phyloP scores from a whole-genome alignment of 768 basidiomycete species.

The Termitomyces sp. region DNA sequence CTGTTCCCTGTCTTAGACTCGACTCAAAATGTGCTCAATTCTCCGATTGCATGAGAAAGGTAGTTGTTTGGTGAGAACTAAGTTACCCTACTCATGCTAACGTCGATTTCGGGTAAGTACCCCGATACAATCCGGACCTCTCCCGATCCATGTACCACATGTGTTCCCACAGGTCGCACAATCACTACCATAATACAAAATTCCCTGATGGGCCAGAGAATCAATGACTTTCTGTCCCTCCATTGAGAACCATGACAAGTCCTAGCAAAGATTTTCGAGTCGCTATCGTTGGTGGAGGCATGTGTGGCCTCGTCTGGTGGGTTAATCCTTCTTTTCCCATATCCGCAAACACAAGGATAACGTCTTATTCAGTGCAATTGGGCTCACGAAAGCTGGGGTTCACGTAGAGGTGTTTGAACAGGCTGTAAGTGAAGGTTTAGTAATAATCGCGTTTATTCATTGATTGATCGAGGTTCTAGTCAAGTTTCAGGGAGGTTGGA shows the following conservation, averaged over 20 bases:
- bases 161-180: background rate
- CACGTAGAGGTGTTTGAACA: background rate
- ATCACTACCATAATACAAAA: background rate
- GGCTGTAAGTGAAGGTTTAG: background rate
- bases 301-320: background rate
- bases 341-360: background rate
- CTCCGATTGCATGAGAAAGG: background rate
- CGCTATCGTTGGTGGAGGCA: background rate
- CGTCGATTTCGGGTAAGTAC: background rate
- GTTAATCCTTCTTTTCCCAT: no score
- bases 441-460: background rate
- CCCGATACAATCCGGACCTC: background rate
- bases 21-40: background rate
- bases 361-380: background rate
- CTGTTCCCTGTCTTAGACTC: no score
- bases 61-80: background rate
- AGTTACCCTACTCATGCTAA: background rate
- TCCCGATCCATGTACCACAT: background rate
- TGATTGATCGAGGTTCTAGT: conserved; percentile 19
- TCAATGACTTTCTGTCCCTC: background rate
- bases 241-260: background rate
- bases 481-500: conserved; percentile 45
- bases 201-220: background rate
- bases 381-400: background rate
- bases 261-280: background rate